These are phyloP conservation scores for Cytospora piceae DNA, from an alignment of 2,329 filamentous ascomycete species.

Conservation along the genomic window DNA sequence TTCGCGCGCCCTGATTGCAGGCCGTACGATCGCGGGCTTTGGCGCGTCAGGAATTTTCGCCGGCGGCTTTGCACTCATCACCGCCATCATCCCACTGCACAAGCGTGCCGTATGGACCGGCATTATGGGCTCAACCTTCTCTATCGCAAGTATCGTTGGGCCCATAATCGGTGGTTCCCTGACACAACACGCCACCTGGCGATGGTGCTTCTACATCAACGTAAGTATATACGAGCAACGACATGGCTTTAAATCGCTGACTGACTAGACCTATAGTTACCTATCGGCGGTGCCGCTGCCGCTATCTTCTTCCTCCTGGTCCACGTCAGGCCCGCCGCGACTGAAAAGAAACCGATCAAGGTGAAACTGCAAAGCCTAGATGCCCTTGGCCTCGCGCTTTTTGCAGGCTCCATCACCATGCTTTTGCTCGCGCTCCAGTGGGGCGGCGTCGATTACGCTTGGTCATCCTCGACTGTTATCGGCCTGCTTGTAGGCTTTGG, in stretches of 20 bases:
- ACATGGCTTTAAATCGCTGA: too few species aligned
- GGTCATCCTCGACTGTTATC: conserved; percentile 50
- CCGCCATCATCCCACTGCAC: conserved; percentile 36
- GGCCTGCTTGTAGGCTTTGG: conserved; percentile 39
- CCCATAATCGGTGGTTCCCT: conserved; percentile 44
- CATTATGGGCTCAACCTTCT: conserved; percentile 36
- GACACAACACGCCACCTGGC: conserved; percentile 43
- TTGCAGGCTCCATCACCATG: conserved; percentile 50
- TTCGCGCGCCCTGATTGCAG: conserved; percentile 42
- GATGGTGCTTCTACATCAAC: conserved; percentile 50
- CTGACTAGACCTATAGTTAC: conserved; percentile 32
- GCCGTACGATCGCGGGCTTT: conserved; percentile 44
- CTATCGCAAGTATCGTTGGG: conserved; percentile 41
- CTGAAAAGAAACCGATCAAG: not conserved
- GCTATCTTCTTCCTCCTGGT: conserved; percentile 38
- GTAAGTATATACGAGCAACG: conserved; percentile 3
- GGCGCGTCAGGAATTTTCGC: conserved; percentile 41
- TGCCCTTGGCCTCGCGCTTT: conserved; percentile 45
- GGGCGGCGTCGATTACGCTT: conserved; percentile 58
- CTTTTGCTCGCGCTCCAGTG: conserved; percentile 55
- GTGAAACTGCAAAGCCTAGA: conserved; percentile 25
- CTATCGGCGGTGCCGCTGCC: conserved; percentile 41
- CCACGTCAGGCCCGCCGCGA: not conserved
- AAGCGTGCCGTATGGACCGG: conserved; percentile 6
- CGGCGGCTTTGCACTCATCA: conserved; percentile 42